A percentile compares a stretch with the other conserved stretches of the same genome.
Evolutionary conservation across 1,139 yeast genomes (phyloP).

Genomic region (Geotrichum siamense): DNA sequence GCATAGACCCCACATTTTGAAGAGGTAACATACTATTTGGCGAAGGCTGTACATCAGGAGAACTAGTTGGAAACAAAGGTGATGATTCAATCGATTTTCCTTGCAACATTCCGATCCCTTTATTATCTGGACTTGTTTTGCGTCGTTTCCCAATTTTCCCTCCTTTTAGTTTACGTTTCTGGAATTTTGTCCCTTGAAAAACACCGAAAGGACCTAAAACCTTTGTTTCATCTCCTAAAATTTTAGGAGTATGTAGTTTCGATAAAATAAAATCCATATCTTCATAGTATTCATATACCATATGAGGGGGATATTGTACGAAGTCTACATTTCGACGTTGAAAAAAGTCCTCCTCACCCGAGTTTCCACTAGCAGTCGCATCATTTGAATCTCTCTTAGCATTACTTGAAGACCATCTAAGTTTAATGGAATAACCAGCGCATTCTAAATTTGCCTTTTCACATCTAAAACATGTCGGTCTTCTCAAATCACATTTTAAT

Average conservation of each 20-base stretch:
- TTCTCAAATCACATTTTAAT: slow-evolving; percentile 51
- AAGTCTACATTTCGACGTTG: slow-evolving; percentile 66
- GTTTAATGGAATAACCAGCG: slow-evolving; percentile 75
- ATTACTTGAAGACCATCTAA: slow-evolving; percentile 55
- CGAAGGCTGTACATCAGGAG: slow-evolving; percentile 13
- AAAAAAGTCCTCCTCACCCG: slow-evolving; percentile 42
- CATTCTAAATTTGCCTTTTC: slow-evolving; percentile 53
- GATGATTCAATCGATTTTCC: slow-evolving; percentile 7
- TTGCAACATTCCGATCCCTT: not conserved
- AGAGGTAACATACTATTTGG: slow-evolving; percentile 5
- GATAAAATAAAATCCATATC: slow-evolving; percentile 74
- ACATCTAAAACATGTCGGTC: slow-evolving; percentile 50
- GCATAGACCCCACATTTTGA: slow-evolving; percentile 2
- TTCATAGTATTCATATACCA: slow-evolving; percentile 62
- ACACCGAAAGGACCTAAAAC: slow-evolving; percentile 80
- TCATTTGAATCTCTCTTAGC: slow-evolving; percentile 23
- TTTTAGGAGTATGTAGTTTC: slow-evolving; percentile 48
- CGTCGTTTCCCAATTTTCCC: slow-evolving; percentile 24
- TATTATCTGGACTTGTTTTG: slow-evolving; percentile 9
- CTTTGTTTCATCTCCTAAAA: slow-evolving; percentile 46
- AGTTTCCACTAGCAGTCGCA: slow-evolving; percentile 16
- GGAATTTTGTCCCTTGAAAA: slow-evolving; percentile 41
- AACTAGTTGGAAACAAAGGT: slow-evolving; percentile 12
- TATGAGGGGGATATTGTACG: slow-evolving; percentile 56
- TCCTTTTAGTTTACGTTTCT: slow-evolving; percentile 6